Evolutionary conservation across 306 rosid genomes (phyloP).

Genomic region (Datisca glomerata): DNA sequence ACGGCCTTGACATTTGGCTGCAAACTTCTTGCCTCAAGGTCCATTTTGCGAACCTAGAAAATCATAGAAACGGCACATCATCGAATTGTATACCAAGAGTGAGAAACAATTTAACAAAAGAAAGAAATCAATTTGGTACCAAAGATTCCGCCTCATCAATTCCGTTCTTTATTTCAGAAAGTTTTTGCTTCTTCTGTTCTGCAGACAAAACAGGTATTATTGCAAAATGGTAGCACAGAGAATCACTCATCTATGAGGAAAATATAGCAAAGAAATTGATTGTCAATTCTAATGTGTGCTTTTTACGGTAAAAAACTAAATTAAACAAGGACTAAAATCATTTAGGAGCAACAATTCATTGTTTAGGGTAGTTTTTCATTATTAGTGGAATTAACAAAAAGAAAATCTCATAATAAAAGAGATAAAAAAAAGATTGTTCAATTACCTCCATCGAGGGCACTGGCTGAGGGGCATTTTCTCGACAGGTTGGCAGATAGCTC

Average conservation of each 20-base stretch:
- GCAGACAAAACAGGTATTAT: constrained; percentile 16
- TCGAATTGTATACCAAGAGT: not conserved
- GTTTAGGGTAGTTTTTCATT: too few relatives aligned
- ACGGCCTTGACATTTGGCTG: constrained; percentile 68
- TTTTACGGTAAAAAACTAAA: too few relatives aligned
- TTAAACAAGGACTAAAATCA: too few relatives aligned
- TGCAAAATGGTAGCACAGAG: not conserved
- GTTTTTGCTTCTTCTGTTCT: constrained; percentile 91
- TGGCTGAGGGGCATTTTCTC: constrained; percentile 52
- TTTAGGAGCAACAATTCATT: too few relatives aligned
- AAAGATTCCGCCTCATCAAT: constrained; percentile 78
- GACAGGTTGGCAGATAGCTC: constrained; percentile 69
- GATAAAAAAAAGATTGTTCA: not conserved
- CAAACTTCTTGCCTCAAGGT: constrained; percentile 92
- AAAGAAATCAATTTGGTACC: constrained; percentile 11
- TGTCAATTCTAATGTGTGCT: too few relatives aligned
- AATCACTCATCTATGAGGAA: not conserved
- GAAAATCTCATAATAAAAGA: not conserved
- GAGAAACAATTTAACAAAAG: not conserved
- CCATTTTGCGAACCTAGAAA: constrained; percentile 74
- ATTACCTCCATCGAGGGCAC: constrained; percentile 70
- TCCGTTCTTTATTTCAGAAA: constrained; percentile 69
- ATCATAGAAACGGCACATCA: constrained; percentile 12
- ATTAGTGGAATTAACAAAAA: too few relatives aligned
- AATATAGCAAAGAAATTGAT: too few relatives aligned